These are phyloP conservation scores for Excoecaria agallocha DNA, from an alignment of 345 rosid genomes.

Conservation along the genomic window DNA sequence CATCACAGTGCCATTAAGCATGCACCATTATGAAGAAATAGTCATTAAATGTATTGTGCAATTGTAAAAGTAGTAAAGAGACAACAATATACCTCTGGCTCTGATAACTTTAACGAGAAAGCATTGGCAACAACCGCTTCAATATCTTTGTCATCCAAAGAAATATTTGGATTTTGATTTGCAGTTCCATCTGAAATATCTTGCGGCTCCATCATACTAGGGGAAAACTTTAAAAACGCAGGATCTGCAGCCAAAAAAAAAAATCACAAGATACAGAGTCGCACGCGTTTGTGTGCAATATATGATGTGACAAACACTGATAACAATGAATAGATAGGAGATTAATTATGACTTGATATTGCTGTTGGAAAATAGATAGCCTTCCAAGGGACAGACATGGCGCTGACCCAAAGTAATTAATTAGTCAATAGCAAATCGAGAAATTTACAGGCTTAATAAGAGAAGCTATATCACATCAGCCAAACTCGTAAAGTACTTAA, in stretches of 20 bases:
- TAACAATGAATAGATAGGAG: neutral
- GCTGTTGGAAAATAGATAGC: neutral
- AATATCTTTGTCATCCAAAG: slow-evolving; percentile 43
- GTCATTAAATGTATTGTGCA: neutral
- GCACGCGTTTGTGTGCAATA: neutral
- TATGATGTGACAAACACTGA: neutral
- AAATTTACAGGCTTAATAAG: neutral
- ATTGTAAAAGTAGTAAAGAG: neutral
- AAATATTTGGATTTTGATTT: slow-evolving; percentile 24
- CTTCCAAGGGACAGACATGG: neutral
- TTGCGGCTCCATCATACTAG: slow-evolving; percentile 27
- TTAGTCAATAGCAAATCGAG: neutral
- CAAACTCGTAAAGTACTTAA: neutral
- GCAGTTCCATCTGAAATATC: slow-evolving; percentile 22
- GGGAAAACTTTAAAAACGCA: slow-evolving; percentile 44
- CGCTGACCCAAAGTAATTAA: neutral
- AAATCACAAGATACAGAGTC: neutral
- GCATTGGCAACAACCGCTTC: slow-evolving; percentile 42
- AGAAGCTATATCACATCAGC: neutral
- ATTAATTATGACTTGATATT: neutral
- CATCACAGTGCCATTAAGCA: no score
- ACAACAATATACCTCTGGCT: slow-evolving; percentile 49
- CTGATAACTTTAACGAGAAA: slow-evolving; percentile 44
- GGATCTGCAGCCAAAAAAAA: slow-evolving; percentile 53
- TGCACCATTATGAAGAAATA: neutral